phyloP scores from a whole-genome alignment of 179 eudicot species.

The Pouteria campechiana region DNA sequence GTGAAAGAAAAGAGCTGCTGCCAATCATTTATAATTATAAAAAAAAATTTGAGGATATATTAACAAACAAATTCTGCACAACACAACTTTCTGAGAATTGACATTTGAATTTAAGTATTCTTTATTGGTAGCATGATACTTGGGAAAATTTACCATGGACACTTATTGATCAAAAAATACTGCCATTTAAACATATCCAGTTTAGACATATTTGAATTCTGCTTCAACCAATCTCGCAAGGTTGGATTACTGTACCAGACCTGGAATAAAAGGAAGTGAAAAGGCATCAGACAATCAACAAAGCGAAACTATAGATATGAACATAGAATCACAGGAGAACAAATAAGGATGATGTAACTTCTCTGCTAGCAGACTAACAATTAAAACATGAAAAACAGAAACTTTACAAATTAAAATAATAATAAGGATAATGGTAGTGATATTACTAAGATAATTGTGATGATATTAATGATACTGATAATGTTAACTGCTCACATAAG shows the following conservation, averaged over 20 bases:
- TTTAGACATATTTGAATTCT: constrained; percentile 45
- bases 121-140: no score
- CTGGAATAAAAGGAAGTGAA: constrained; percentile 20
- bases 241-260: constrained; percentile 77
- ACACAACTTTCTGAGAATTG: no score
- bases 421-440: no score
- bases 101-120: no score
- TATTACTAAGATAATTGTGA: no score
- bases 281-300: background rate
- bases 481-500: no score
- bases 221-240: constrained; percentile 75
- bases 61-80: no score
- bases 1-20: no score
- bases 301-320: background rate
- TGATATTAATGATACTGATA: no score
- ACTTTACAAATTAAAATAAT: background rate
- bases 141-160: constrained; percentile 72
- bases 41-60: no score
- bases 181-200: constrained; percentile 69
- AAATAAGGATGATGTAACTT: background rate
- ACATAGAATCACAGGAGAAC: background rate
- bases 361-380: background rate
- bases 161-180: constrained; percentile 69
- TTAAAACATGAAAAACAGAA: no score
- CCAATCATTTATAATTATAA: no score